These are phyloP conservation scores for Chaetoscypha palmicola DNA, from an alignment of 2,329 filamentous ascomycete species.

Conservation along the genomic window DNA sequence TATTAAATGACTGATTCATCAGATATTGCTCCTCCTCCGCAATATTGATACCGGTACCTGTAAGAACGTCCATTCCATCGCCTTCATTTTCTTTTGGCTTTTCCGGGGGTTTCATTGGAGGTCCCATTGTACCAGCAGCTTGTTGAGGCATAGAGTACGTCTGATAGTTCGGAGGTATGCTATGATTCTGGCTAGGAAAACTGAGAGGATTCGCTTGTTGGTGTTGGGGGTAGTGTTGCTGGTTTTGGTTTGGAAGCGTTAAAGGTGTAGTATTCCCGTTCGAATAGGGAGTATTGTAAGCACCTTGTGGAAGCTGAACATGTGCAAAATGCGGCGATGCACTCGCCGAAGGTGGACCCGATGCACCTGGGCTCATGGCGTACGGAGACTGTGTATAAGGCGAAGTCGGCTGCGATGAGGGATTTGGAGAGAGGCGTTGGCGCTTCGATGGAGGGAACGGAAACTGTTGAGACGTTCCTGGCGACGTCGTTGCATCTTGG, in stretches of 20 bases:
- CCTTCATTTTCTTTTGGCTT: constrained; percentile 50
- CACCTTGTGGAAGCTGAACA: constrained; percentile 25
- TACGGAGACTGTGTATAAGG: constrained; percentile 50
- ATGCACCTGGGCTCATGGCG: constrained; percentile 39
- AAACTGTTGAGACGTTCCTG: constrained; percentile 50
- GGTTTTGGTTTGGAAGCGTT: constrained; percentile 24
- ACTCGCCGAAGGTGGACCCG: constrained; percentile 19
- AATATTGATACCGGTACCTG: constrained; percentile 79
- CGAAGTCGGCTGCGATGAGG: constrained; percentile 59
- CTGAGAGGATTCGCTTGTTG: constrained; percentile 21
- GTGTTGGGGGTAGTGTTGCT: constrained; percentile 22
- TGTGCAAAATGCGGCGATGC: constrained; percentile 29
- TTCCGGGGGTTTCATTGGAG: constrained; percentile 54
- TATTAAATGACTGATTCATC: constrained; percentile 47
- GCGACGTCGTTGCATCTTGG: constrained; percentile 51
- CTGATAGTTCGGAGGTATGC: constrained; percentile 7
- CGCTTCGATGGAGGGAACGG: constrained; percentile 65
- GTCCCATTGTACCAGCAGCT: constrained; percentile 44
- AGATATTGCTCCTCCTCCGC: constrained; percentile 77
- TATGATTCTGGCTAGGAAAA: constrained; percentile 18
- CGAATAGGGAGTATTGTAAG: constrained; percentile 31
- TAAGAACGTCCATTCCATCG: constrained; percentile 76
- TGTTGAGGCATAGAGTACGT: constrained; percentile 11
- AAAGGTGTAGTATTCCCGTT: constrained; percentile 27
- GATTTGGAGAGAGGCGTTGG: constrained; percentile 62